Evolutionary conservation across 2,329 filamentous ascomycete genomes (phyloP).

Genomic region (Lizonia empirigonia): DNA sequence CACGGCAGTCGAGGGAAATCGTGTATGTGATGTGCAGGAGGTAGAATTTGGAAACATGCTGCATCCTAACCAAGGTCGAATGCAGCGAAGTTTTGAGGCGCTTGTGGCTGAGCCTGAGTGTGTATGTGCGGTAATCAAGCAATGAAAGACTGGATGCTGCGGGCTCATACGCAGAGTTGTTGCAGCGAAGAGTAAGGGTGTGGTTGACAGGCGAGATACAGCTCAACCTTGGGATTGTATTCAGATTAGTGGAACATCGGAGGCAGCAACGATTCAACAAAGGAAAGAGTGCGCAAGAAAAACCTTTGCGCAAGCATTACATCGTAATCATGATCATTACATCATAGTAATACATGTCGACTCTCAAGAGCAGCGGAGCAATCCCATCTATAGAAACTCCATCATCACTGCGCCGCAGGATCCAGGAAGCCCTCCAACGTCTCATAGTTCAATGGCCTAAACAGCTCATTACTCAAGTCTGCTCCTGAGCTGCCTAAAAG

Average conservation of each 20-base stretch:
- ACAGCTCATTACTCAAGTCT: slow-evolving; percentile 48
- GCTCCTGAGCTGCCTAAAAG: slow-evolving; percentile 47
- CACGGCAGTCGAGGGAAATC: too few species aligned
- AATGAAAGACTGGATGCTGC: too few species aligned
- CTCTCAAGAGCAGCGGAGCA: neutral
- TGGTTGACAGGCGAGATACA: too few species aligned
- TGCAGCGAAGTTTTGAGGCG: neutral
- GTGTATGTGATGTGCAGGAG: too few species aligned
- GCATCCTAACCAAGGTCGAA: neutral
- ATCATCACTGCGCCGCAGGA: slow-evolving; percentile 24
- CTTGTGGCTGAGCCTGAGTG: neutral
- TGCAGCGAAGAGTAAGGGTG: too few species aligned
- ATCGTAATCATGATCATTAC: neutral
- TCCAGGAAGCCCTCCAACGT: slow-evolving; percentile 42
- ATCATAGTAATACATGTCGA: neutral
- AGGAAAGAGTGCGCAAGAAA: neutral
- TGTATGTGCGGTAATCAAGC: neutral
- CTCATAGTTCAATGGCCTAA: slow-evolving; percentile 46
- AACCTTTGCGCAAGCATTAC: neutral
- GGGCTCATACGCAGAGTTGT: too few species aligned
- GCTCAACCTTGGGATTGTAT: too few species aligned
- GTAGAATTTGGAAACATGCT: neutral
- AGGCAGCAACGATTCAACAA: neutral
- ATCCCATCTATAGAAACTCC: neutral
- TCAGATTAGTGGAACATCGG: too few species aligned